These are phyloP conservation scores for Lepidium campestre DNA, from an alignment of 441 rosid species.

Conservation along the genomic window DNA sequence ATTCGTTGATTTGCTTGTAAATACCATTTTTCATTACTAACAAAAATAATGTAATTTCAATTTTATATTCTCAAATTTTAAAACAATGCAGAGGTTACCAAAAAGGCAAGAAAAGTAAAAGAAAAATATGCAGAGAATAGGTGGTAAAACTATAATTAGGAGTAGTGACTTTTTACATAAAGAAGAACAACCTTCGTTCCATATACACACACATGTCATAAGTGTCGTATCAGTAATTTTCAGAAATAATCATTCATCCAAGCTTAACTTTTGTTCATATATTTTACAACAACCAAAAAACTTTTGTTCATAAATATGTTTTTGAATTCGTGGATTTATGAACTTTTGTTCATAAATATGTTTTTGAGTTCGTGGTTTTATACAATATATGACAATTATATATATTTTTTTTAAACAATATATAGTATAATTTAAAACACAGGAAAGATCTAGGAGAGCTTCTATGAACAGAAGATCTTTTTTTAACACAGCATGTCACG, in stretches of 20 bases:
- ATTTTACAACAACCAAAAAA: too few relatives aligned
- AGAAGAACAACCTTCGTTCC: background rate
- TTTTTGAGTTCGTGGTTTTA: too few relatives aligned
- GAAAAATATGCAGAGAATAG: constrained; percentile 8
- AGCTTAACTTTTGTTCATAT: background rate
- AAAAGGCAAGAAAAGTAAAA: constrained; percentile 8
- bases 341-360: too few relatives aligned
- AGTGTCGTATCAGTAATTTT: background rate
- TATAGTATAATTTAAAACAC: too few relatives aligned
- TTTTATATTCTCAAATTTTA: background rate
- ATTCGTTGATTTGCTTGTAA: constrained; percentile 1
- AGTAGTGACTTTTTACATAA: constrained; percentile 20
- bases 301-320: too few relatives aligned
- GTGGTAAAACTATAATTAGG: constrained; percentile 27
- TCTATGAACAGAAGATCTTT: constrained; percentile 26
- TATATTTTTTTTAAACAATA: too few relatives aligned
- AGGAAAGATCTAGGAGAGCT: constrained; percentile 21
- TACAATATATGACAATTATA: too few relatives aligned
- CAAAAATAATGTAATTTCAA: background rate
- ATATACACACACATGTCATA: background rate
- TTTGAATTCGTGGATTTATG: too few relatives aligned
- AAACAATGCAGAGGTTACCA: constrained; percentile 6
- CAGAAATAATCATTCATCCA: background rate
- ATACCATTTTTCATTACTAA: background rate
- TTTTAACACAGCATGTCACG: constrained; percentile 27